phyloP scores from a whole-genome alignment of 139 green algal species.

The Chara braunii region DNA sequence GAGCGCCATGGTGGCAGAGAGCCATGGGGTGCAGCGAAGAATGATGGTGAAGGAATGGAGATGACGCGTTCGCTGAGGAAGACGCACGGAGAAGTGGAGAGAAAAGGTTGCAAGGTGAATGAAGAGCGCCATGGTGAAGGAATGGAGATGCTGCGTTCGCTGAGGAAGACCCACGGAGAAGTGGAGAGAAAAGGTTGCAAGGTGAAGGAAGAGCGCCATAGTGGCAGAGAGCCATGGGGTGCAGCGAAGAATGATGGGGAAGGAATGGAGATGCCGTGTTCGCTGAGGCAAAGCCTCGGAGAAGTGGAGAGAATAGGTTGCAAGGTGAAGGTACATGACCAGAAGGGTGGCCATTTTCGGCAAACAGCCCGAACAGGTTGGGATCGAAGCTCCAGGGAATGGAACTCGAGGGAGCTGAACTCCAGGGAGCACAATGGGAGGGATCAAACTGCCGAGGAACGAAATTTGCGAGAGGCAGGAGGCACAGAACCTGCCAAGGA shows the following conservation, averaged over 20 bases:
- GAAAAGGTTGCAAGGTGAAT: background rate
- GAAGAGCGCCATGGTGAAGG: background rate
- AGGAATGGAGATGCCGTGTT: slow-evolving; percentile 2
- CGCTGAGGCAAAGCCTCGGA: no score
- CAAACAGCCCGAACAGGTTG: background rate
- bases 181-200: background rate
- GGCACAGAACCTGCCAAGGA: no score
- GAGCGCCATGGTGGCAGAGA: no score
- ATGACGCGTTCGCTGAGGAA: background rate
- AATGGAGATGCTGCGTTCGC: background rate
- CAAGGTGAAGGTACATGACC: no score
- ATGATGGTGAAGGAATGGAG: slow-evolving; percentile 1
- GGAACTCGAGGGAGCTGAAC: no score
- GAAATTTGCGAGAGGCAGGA: no score
- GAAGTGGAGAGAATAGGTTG: background rate
- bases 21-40: no score
- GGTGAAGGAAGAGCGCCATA: background rate
- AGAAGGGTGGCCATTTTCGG: no score
- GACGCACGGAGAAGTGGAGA: background rate
- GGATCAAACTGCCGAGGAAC: no score
- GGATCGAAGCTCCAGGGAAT: no score
- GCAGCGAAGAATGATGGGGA: slow-evolving; percentile 5
- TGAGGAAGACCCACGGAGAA: background rate
- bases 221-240: background rate
- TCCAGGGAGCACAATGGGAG: no score